Evolutionary conservation across 2,329 filamentous ascomycete genomes (phyloP), one percentile per base, ranked within the genome.

Genomic region (Periconia digitata): DNA sequence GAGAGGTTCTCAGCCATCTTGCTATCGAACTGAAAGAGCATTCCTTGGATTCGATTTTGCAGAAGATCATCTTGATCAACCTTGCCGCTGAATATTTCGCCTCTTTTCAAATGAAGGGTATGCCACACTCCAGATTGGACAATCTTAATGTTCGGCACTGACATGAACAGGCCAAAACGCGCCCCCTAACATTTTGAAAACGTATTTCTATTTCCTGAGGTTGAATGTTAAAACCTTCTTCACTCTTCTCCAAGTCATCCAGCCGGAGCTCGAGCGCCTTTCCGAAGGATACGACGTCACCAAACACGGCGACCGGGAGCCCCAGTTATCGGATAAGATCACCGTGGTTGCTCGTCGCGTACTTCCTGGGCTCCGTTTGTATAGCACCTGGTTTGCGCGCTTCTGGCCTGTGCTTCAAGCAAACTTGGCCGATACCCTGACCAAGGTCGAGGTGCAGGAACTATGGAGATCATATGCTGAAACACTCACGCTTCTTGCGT

Each of bases 21-120:
- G 81, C 85, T 40, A 81, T 87, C 56, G 83, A 89, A 23, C 76
- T 94, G 22, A 90, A 88, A 65, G 83, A 85, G 52, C 79, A 84
- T 8, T 79, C 82, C 1, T 78, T 87, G 41, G 82, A 85, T 38
- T 79, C 79, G 12, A 80, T 83, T 12, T 70, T 96, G 22, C 81
- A 89, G 53, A 94, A 91, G 66, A 87, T 96, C 71, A 82, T 89
- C 6, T 76, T 96, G 38, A 84, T 92, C 58, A 97, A 95, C 62
- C 87, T 97, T 53, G 85, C 90, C 6, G 90, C 92, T 6, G 90
- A 94, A 67, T 82, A 86, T 55, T 80, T 89, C 63, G 86, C 90
- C 37, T 79, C 78, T 23, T 74, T 81, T 20, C 82, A 81, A 58
- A 78, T 85, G 51, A 75, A 78, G 67, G 74, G 85, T 85, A 61